These are phyloP conservation scores for Sisymbrium altissimum DNA, from an alignment of 345 rosid species.

Conservation along the genomic window DNA sequence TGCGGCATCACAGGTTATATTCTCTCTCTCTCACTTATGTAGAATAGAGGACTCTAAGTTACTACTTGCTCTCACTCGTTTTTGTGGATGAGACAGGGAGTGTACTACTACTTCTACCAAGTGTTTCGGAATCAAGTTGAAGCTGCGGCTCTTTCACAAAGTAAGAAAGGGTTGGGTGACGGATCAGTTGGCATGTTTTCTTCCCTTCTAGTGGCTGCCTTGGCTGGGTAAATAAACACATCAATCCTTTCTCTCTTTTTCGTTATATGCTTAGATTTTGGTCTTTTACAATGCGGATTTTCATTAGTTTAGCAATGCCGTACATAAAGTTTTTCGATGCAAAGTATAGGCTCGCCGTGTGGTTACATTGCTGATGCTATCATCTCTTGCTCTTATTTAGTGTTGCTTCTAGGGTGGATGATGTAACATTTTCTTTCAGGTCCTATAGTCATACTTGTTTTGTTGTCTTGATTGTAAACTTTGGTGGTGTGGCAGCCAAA, in stretches of 20 bases:
- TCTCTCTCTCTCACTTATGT: too few species aligned
- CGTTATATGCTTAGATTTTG: not conserved
- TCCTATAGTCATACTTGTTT: not conserved
- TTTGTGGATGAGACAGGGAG: slow-evolving; percentile 77
- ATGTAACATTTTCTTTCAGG: slow-evolving; percentile 1
- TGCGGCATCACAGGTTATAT: slow-evolving; percentile 84
- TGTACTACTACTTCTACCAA: slow-evolving; percentile 99
- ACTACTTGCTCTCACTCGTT: slow-evolving; percentile 29
- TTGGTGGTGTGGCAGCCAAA: not conserved
- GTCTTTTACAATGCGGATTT: not conserved
- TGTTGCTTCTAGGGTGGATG: slow-evolving; percentile 1
- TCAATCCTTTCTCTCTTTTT: not conserved
- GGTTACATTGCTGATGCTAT: slow-evolving; percentile 1
- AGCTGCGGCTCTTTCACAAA: slow-evolving; percentile 54
- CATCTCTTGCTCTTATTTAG: slow-evolving; percentile 2
- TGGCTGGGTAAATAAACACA: slow-evolving; percentile 64
- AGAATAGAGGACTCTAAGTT: slow-evolving; percentile 24
- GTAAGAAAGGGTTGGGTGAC: slow-evolving; percentile 73
- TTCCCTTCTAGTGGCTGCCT: slow-evolving; percentile 89
- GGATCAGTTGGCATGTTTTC: slow-evolving; percentile 96
- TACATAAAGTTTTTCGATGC: not conserved
- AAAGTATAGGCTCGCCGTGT: not conserved
- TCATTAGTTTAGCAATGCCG: not conserved
- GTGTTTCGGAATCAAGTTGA: slow-evolving; percentile 93
- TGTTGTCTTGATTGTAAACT: not conserved